phyloP scores from a whole-genome alignment of 805 yeast genomes.

The Zygosaccharomyces pseudorouxii region DNA sequence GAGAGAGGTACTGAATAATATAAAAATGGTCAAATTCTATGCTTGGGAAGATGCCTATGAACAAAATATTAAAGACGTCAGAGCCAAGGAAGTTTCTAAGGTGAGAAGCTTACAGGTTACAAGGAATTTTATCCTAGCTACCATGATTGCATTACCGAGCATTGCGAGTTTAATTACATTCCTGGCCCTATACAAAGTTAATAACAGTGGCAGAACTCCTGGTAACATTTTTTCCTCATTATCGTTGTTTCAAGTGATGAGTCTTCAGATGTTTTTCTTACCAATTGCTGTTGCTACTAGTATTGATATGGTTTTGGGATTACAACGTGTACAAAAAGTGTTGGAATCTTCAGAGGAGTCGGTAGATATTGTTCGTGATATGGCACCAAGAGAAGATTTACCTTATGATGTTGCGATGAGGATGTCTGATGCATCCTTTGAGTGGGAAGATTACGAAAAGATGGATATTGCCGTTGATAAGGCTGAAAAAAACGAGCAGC shows the following conservation, averaged over 20 bases:
- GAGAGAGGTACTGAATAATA: constrained; percentile 71
- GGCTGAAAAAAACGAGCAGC: not conserved
- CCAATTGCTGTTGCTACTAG: constrained; percentile 68
- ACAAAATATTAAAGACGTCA: constrained; percentile 47
- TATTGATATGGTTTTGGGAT: constrained; percentile 61
- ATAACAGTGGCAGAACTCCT: constrained; percentile 41
- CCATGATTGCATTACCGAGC: constrained; percentile 62
- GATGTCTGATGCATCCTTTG: constrained; percentile 52
- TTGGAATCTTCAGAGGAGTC: constrained; percentile 43
- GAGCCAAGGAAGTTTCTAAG: constrained; percentile 57
- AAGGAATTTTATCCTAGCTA: constrained; percentile 59
- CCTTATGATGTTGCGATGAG: constrained; percentile 42
- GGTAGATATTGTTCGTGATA: constrained; percentile 17
- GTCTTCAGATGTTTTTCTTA: constrained; percentile 59
- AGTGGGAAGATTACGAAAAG: constrained; percentile 57
- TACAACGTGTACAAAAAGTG: constrained; percentile 52
- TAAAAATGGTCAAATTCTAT: constrained; percentile 81
- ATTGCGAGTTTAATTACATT: constrained; percentile 65
- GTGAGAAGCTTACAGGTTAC: constrained; percentile 60
- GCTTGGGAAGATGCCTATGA: constrained; percentile 88
- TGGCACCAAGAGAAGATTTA: constrained; percentile 16
- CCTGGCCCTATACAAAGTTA: constrained; percentile 43
- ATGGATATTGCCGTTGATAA: constrained; percentile 19
- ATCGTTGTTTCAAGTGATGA: constrained; percentile 58
- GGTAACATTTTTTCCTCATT: constrained; percentile 67